phyloP scores from a whole-genome alignment of 306 rosid genomes.

The Cucurbita moschata region DNA sequence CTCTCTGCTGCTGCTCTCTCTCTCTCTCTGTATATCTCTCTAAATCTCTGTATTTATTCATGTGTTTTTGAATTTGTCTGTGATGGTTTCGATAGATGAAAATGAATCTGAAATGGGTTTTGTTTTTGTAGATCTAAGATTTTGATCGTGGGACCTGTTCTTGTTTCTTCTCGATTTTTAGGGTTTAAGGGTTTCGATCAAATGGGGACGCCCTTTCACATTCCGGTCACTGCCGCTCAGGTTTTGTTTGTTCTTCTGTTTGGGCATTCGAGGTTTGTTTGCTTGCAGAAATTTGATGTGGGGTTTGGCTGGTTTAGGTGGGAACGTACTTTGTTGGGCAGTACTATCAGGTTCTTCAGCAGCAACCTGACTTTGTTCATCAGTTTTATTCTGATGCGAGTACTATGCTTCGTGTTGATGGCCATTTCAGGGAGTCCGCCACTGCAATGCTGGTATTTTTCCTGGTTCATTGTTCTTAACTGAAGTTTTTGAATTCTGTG shows the following conservation, averaged over 20 bases:
- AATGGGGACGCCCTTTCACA: conserved; percentile 74
- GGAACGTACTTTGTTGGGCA: conserved; percentile 96
- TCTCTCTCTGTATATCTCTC: neutral
- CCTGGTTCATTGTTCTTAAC: neutral
- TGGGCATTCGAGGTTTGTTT: neutral
- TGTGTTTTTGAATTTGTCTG: neutral
- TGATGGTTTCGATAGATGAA: neutral
- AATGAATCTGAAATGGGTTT: conserved; percentile 5
- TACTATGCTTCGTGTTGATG: conserved; percentile 78
- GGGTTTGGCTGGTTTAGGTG: conserved; percentile 29
- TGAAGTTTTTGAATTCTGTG: neutral
- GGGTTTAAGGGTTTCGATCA: conserved; percentile 48
- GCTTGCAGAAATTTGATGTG: neutral
- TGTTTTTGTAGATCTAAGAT: conserved; percentile 31
- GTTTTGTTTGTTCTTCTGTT: conserved; percentile 18
- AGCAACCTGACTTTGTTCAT: conserved; percentile 71
- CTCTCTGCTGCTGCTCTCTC: neutral
- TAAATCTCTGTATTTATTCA: neutral
- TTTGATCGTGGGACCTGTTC: conserved; percentile 9
- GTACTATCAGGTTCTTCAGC: conserved; percentile 86
- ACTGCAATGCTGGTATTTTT: conserved; percentile 64
- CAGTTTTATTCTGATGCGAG: conserved; percentile 94
- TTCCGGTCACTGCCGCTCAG: conserved; percentile 84
- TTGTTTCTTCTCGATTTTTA: conserved; percentile 1
- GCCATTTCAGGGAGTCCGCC: conserved; percentile 54